Percentiles rank a stretch among this genome's conserved stretches.
phyloP scores from a whole-genome alignment of 805 yeast genomes.

The Cephaloascus albidus region DNA sequence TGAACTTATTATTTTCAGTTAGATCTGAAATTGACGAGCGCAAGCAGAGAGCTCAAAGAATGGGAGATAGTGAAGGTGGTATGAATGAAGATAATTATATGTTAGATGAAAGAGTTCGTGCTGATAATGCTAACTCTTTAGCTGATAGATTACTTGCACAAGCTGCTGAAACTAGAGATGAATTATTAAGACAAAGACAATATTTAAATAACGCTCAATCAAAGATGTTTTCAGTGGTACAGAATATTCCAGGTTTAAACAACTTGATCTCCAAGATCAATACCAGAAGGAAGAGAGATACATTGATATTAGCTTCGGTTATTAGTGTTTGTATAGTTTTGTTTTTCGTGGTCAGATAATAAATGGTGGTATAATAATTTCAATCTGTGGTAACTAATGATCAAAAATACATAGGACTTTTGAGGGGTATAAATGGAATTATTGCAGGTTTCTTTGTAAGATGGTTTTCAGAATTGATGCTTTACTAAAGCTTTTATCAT shows the following conservation, averaged over 20 bases:
- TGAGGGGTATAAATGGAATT: no score
- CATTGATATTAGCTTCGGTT: conserved; percentile 69
- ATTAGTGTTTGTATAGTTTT: conserved; percentile 66
- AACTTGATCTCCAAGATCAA: conserved; percentile 70
- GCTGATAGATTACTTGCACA: conserved; percentile 77
- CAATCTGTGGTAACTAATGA: no score
- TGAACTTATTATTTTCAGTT: conserved; percentile 67
- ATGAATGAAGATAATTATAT: conserved; percentile 60
- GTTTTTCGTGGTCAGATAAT: conserved; percentile 46
- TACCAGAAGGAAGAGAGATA: conserved; percentile 82
- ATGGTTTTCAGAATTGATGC: no score
- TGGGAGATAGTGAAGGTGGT: conserved; percentile 10
- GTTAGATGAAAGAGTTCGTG: conserved; percentile 65
- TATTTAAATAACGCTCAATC: conserved; percentile 55
- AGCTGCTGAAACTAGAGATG: conserved; percentile 87
- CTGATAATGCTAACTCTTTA: conserved; percentile 60
- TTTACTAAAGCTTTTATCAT: no score
- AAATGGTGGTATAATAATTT: conserved; percentile 1
- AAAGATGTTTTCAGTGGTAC: conserved; percentile 50
- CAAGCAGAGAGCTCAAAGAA: conserved; percentile 27
- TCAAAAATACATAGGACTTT: no score
- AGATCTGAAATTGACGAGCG: conserved; percentile 72
- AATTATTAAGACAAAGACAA: conserved; percentile 63
- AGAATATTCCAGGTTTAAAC: conserved; percentile 76
- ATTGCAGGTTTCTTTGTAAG: no score